Percentiles rank a stretch among this genome's conserved stretches.
phyloP scores from a whole-genome alignment of 169 alveolate genomes.

The Condylostoma magnum region DNA sequence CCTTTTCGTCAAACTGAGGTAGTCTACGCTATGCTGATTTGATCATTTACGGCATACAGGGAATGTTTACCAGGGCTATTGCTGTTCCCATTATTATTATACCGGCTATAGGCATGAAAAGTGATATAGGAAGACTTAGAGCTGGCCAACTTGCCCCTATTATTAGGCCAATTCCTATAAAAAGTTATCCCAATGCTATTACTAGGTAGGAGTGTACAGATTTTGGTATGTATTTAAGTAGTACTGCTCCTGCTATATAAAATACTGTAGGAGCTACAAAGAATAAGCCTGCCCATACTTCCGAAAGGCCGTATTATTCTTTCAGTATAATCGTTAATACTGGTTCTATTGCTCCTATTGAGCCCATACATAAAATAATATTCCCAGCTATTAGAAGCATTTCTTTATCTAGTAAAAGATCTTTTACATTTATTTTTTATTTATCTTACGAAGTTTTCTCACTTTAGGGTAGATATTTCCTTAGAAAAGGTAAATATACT shows the following conservation, averaged over 20 bases:
- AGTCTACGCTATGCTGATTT: background rate
- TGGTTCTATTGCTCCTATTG: constrained; percentile 6
- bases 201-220: background rate
- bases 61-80: background rate
- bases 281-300: constrained; percentile 13
- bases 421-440: background rate
- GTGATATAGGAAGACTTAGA: background rate
- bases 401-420: background rate
- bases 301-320: background rate
- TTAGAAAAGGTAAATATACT: background rate
- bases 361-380: background rate
- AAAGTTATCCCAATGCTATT: background rate
- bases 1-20: background rate
- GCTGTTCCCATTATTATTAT: constrained; percentile 5
- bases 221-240: background rate
- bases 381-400: background rate
- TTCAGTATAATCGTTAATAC: background rate
- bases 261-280: background rate
- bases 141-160: constrained; percentile 22
- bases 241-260: background rate
- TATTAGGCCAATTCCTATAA: background rate
- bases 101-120: background rate
- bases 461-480: background rate
- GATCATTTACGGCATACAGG: constrained; percentile 17
- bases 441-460: background rate